Evolutionary conservation across 2,329 filamentous ascomycete genomes (phyloP).

Genomic region (Drechslerella dactyloides): DNA sequence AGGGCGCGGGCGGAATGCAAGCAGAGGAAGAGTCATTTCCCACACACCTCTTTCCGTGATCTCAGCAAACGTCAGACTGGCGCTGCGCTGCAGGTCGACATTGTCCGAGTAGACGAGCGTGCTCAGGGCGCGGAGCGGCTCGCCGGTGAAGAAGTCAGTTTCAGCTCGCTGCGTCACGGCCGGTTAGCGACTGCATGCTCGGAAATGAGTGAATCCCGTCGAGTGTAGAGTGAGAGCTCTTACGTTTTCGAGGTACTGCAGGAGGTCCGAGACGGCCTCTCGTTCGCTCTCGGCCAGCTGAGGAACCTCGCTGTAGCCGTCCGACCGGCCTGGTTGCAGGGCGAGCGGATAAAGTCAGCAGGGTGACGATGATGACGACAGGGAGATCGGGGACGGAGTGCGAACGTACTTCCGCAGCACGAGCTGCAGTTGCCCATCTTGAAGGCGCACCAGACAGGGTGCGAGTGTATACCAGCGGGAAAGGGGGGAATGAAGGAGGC

Average conservation of each 20-base stretch:
- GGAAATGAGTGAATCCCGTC: conserved; percentile 16
- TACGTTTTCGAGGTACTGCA: conserved; percentile 97
- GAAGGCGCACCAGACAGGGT: conserved; percentile 51
- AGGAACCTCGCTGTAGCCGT: conserved; percentile 64
- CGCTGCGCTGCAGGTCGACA: conserved; percentile 94
- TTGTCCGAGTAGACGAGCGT: conserved; percentile 98
- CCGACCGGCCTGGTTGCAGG: conserved; percentile 40
- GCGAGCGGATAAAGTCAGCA: conserved; percentile 16
- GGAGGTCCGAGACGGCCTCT: conserved; percentile 91
- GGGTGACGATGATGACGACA: conserved; percentile 22
- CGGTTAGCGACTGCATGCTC: conserved; percentile 17
- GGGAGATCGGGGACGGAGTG: conserved; percentile 21
- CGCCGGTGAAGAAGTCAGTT: conserved; percentile 97
- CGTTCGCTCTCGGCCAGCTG: conserved; percentile 94
- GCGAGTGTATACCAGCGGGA: not conserved
- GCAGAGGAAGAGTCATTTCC: not conserved
- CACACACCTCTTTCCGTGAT: conserved; percentile 91
- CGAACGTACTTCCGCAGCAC: conserved; percentile 59
- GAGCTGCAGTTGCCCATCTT: conserved; percentile 68
- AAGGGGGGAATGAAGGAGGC: not conserved
- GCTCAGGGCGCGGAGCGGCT: conserved; percentile 89
- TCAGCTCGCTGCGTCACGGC: conserved; percentile 74
- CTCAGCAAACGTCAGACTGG: conserved; percentile 96
- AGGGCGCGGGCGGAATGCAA: not conserved
- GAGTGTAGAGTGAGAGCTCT: conserved; percentile 55